Evolutionary conservation across 2,329 filamentous ascomycete species (phyloP).

Genomic region (Diaporthe citri): DNA sequence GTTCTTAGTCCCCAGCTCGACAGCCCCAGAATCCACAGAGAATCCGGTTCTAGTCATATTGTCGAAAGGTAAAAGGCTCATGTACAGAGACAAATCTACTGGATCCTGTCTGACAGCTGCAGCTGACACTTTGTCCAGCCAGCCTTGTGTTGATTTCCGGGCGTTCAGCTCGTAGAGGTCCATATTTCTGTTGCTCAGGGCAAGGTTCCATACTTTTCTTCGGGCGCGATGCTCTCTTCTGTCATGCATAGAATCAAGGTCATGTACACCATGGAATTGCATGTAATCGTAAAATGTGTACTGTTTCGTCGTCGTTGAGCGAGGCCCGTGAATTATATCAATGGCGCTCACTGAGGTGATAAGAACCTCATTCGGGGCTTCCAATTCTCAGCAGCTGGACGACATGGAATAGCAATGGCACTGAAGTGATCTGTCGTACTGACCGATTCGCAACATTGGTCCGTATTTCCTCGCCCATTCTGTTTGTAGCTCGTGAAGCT

Average conservation of each 20-base stretch:
- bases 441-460: background rate
- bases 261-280: background rate
- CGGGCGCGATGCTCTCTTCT: background rate
- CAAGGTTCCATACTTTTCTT: background rate
- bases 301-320: background rate
- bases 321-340: background rate
- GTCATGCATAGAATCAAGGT: background rate
- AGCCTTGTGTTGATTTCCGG: background rate
- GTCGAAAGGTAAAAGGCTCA: background rate
- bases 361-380: background rate
- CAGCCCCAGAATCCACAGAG: background rate
- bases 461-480: constrained; percentile 10
- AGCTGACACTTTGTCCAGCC: background rate
- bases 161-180: background rate
- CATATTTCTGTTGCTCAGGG: background rate
- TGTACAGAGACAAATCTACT: background rate
- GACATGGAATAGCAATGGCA: no score
- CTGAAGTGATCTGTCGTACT: background rate
- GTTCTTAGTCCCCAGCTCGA: background rate
- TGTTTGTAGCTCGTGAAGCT: background rate
- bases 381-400: background rate
- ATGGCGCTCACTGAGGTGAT: background rate
- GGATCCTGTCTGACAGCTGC: background rate
- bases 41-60: constrained; percentile 1
- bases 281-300: background rate